These are phyloP conservation scores for Solanum infundibuliforme DNA, from an alignment of 257 asterid genomes.

Conservation along the genomic window DNA sequence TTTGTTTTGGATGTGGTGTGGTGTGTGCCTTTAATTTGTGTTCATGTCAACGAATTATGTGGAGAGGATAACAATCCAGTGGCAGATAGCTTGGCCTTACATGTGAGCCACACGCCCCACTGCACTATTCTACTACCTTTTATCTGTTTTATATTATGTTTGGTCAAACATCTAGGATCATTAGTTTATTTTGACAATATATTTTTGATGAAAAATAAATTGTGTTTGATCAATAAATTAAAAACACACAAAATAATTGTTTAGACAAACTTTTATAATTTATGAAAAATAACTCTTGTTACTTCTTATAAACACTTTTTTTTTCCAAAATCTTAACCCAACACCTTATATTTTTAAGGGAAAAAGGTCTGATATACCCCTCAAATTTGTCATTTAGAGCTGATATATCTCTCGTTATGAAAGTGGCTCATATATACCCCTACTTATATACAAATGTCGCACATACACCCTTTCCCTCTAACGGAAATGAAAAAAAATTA, in stretches of 20 bases:
- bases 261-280: too few species aligned
- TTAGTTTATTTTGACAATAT: too few species aligned
- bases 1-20: neutral
- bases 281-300: neutral
- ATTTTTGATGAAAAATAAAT: too few species aligned
- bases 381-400: too few species aligned
- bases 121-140: neutral
- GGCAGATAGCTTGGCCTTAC: neutral
- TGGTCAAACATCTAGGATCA: neutral
- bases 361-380: too few species aligned
- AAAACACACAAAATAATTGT: neutral
- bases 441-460: too few species aligned
- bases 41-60: neutral
- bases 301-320: too few species aligned
- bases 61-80: constrained; percentile 2
- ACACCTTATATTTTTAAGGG: neutral
- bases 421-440: too few species aligned
- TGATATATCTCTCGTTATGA: too few species aligned
- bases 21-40: neutral
- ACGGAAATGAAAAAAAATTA: too few species aligned
- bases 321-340: neutral
- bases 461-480: too few species aligned
- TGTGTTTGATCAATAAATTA: neutral
- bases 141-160: neutral
- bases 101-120: neutral